Evolutionary conservation across 2,329 filamentous ascomycete genomes (phyloP), one percentile per base, ranked within the genome.

Genomic region (Ceratocystis ficicola): DNA sequence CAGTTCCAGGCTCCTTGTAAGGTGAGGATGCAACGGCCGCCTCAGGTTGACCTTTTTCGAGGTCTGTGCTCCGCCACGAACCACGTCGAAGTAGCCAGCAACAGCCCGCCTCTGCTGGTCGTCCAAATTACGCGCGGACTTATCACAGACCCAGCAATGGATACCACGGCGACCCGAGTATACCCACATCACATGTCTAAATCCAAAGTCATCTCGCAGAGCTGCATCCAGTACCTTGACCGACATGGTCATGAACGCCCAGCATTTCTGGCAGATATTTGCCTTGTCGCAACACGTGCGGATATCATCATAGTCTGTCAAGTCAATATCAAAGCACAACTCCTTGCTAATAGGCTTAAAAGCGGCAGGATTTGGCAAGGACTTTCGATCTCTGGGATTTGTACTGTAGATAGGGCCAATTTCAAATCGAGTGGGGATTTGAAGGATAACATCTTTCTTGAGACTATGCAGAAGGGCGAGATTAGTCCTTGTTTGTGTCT

Each of bases 241-340:
- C 6, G 94, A 89, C 91, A 99, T 97, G 28, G 90, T 96, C 71
- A 96, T 95, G 75, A 97, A 99, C 62, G 88, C 82, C 94, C 94
- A 99, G 77, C 94, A 99, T 74, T 92, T 94, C 70, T 80, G 81
- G 75, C 94, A 99, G 70, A 99, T 97, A 71, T 89, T 95, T 7
- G 93, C 90, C 74, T 93, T 92, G 72, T 87, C 86, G 74, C 94
- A 99, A 77, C 94, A 99, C 32, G 92, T 96, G 70, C 94, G 86
- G 69, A 99, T 89, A 70, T 95, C 90, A 74, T 99, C 94, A 76
- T 99, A 99, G 77, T 97, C 94, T 65, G 94, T 97, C 83, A 99
- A 83, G 83, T 99, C 94, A 72, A 99, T 97, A 87, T 99, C 94
- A 75, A 99, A 97, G 71, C 96, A 96, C 48, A 99, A 79, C 75